phyloP scores from a whole-genome alignment of 345 rosid genomes.

The Arabis hirsuta region DNA sequence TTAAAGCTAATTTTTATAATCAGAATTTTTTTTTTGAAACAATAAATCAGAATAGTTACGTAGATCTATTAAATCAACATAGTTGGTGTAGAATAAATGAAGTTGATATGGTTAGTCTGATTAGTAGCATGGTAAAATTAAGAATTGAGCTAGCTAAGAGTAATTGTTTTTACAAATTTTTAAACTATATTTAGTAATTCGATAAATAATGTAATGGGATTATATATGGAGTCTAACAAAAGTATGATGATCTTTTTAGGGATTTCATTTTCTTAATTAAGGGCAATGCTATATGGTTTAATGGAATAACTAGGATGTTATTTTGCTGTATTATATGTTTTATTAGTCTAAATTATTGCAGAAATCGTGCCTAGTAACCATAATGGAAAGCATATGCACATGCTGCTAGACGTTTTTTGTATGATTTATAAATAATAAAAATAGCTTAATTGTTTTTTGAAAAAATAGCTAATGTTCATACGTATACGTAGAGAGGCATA shows the following conservation, averaged over 20 bases:
- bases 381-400: constrained; percentile 44
- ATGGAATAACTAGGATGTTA: constrained; percentile 33
- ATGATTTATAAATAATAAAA: background rate
- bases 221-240: background rate
- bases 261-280: background rate
- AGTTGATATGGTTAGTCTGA: background rate
- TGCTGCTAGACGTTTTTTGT: constrained; percentile 35
- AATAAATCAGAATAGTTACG: background rate
- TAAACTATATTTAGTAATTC: background rate
- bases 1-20: background rate
- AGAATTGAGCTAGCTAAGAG: background rate
- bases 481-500: constrained; percentile 37
- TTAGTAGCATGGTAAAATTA: background rate
- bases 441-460: background rate
- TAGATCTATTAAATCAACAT: background rate
- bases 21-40: background rate
- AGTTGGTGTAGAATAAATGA: constrained; percentile 1
- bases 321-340: constrained; percentile 23
- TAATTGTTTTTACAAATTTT: background rate
- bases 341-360: constrained; percentile 37
- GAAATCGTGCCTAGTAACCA: constrained; percentile 43
- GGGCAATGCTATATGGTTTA: constrained; percentile 9
- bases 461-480: constrained; percentile 23
- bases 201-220: background rate
- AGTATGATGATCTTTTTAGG: background rate